Base-by-base conservation (phyloP, 1,139 yeast species). In the Candida sp. region DNA sequence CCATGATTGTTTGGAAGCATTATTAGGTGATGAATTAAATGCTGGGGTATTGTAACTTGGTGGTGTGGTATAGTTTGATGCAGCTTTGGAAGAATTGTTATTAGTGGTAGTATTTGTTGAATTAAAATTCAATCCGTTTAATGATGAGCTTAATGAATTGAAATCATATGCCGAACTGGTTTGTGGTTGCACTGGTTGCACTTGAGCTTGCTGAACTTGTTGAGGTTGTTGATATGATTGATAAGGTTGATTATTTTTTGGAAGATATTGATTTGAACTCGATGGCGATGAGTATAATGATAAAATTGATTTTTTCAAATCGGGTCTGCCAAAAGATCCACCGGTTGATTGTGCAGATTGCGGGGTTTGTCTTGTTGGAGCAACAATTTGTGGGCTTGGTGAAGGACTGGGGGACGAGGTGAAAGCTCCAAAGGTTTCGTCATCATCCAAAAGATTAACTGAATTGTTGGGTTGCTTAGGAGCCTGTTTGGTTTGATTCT, bases 281-380 rank as follows among this genome's bases (percentile, higher is more conserved):
- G 75, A 65, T 11, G 93, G 88, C 2, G 87, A 77, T 2, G 97
- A 85, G 61, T 93, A 93, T 46, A 93, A 75, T 21, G 97, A 89
- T 48, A 93, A 69, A 49, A 93, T 93, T 1, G 97, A 87, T 65
- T 88, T 88, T 60, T 93, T 93, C 61, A 93, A 75, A 58, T 91
- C 97, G 4, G 73, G 73, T 49, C 79, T 62, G 21, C 65, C 66
- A 7, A 63, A 53, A 44, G 66, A 61, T 12, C 71, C 70, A 23
- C 74, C 70, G 7, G 74, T 64, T 6, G 66, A 58, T 49, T 68
- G 72, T 3, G 73, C 67, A 3, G 72, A 49, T 47, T 50, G 54
- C 11, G 51, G 43, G 21, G 40, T 46, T 40, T 38, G 39, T 40
- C 19, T 48, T 11, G 35, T 21, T 19, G 35, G n/a, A 3, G 50